Evolutionary conservation across 768 basidiomycete genomes (phyloP), one percentile per base, ranked within the genome.

Genomic region (Leccinellum albellum): DNA sequence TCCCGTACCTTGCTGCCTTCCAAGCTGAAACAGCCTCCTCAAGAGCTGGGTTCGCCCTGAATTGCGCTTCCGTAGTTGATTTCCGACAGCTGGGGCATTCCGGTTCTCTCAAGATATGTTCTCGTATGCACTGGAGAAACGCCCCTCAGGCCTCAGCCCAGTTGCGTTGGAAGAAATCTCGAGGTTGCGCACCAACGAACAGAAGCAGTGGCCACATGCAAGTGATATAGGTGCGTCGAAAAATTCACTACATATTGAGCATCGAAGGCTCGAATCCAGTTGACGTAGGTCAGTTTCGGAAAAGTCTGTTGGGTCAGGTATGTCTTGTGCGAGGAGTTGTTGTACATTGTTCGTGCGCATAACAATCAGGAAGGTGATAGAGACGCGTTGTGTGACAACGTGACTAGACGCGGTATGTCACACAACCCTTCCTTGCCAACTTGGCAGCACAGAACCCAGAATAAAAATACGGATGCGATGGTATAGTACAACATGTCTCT

Each of bases 151-250:
- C n/a, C 26, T 61, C 50, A 67, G 57, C 26, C 10, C 17, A 35
- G 12, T 24, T 49, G 44, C 13, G 49, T 33, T 61, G 33, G 24
- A 55, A 20, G 32, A 21, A 3, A n/a, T 21, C 24, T 23, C n/a
- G 12, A 33, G 35, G 42, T 49, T 42, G 66, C 85, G 63, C 60
- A 90, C 89, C 64, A 81, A 67, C 14, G 88, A 90, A 73, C 91
- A 93, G 67, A 92, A 94, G 49, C 84, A 86, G 64, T 94, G 91
- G 1, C 89, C 91, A 66, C 91, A 93, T 6, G 70, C 69, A 4
- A 93, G 78, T 3, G 82, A 83, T 26, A 93, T 85, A 5, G 91
- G 91, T 0, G 79, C 89, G 51, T 81, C 81, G 64, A 83, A 89
- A 32, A 86, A 76, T 57, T 91, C 88, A 37, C 84, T 78, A 66